Percentiles rank a stretch among this genome's conserved stretches.
Evolutionary conservation across 2,329 filamentous ascomycete genomes (phyloP).

Genomic region (Blastomyces silverae): DNA sequence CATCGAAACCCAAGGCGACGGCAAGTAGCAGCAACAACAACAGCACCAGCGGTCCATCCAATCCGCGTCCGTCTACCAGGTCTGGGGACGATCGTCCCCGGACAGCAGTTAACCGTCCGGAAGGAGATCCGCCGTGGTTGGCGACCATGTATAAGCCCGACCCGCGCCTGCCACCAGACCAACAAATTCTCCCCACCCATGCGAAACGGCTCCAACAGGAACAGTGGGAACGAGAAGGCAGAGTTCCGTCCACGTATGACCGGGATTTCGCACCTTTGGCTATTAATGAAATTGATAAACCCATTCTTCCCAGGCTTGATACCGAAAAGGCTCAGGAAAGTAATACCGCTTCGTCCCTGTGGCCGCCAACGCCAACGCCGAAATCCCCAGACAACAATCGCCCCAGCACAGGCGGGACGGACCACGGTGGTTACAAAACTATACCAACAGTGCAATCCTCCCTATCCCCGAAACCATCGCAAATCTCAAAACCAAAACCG

Average conservation of each 20-base stretch:
- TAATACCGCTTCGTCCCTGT: conserved; percentile 16
- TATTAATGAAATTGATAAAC: conserved; percentile 32
- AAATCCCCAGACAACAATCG: conserved; percentile 31
- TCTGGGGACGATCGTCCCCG: conserved; percentile 49
- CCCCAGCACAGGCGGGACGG: conserved; percentile 41
- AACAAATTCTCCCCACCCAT: conserved; percentile 91
- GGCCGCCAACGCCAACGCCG: conserved; percentile 29
- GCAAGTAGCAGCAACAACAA: conserved; percentile 30
- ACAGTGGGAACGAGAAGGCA: conserved; percentile 89
- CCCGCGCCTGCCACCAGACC: conserved; percentile 83
- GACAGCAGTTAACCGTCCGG: conserved; percentile 62
- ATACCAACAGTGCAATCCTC: conserved; percentile 44
- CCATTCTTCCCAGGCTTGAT: conserved; percentile 19
- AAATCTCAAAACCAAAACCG: conserved; percentile 37
- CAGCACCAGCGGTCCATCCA: conserved; percentile 36
- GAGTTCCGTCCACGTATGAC: conserved; percentile 77
- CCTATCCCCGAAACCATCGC: conserved; percentile 30
- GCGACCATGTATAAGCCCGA: conserved; percentile 93
- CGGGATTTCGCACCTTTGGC: conserved; percentile 77
- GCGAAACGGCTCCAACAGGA: conserved; percentile 87
- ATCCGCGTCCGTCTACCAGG: conserved; percentile 55
- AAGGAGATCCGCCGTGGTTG: conserved; percentile 95
- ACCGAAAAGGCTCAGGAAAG: conserved; percentile 13
- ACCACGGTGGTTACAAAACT: conserved; percentile 42
- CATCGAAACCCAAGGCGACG: conserved; percentile 31